A percentile compares a stretch with the other conserved stretches of the same genome.
Evolutionary conservation across 768 basidiomycete genomes (phyloP).

Genomic region (Boletus vinaceobasis): DNA sequence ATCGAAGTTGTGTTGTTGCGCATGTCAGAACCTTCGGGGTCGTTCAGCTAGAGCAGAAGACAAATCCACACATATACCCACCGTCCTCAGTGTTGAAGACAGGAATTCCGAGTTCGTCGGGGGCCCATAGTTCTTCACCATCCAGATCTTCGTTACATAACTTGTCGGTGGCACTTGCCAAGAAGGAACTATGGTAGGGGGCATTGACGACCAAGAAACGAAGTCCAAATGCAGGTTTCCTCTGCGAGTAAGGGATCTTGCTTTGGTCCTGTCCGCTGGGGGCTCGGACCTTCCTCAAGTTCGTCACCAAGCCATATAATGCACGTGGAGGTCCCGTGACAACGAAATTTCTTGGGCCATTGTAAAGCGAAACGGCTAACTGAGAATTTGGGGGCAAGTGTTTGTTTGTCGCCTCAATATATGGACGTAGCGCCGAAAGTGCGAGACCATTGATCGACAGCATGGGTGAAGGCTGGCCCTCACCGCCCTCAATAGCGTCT

Average conservation of each 20-base stretch:
- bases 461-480: slow-evolving; percentile 94
- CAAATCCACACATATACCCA: slow-evolving; percentile 37
- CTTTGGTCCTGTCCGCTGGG: slow-evolving; percentile 86
- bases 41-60: slow-evolving; percentile 17
- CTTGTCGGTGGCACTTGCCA: slow-evolving; percentile 70
- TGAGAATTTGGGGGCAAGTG: slow-evolving; percentile 78
- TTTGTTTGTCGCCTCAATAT: slow-evolving; percentile 84
- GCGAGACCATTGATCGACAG: slow-evolving; percentile 81
- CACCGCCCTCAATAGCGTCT: slow-evolving; percentile 87
- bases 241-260: slow-evolving; percentile 90
- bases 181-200: slow-evolving; percentile 92
- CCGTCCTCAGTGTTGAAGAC: slow-evolving; percentile 94
- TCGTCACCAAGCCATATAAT: slow-evolving; percentile 92
- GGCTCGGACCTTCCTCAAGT: slow-evolving; percentile 86
- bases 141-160: slow-evolving; percentile 71
- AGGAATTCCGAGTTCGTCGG: slow-evolving; percentile 69
- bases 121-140: slow-evolving; percentile 74
- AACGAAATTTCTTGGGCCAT: slow-evolving; percentile 87
- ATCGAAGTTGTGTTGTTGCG: slow-evolving; percentile 66
- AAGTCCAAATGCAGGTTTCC: slow-evolving; percentile 88
- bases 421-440: slow-evolving; percentile 71
- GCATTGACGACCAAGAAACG: slow-evolving; percentile 95
- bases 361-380: slow-evolving; percentile 85
- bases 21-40: slow-evolving; percentile 72
- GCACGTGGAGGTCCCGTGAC: slow-evolving; percentile 89